Conservation (phyloP, 2,329 filamentous ascomycete genomes). For the Colletotrichum sp. region DNA sequence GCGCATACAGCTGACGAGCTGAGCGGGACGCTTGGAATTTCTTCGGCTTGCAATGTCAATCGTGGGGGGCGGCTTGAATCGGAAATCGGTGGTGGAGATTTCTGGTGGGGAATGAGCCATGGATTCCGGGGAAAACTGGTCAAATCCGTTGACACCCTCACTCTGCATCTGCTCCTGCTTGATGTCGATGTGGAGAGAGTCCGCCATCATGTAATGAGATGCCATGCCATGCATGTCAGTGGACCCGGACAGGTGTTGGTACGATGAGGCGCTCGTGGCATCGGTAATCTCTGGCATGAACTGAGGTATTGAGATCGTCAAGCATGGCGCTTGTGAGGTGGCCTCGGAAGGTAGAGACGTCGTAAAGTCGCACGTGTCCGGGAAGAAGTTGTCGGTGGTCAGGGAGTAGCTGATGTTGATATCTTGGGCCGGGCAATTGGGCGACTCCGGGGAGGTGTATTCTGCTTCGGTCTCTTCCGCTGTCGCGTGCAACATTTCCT, state of each 20-base stretch:
- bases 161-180: conserved; percentile 20
- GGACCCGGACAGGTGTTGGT: conserved; percentile 7
- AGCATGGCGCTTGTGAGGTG: background rate
- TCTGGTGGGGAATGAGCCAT: conserved; percentile 30
- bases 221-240: conserved; percentile 2
- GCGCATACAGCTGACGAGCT: conserved; percentile 51
- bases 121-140: conserved; percentile 34
- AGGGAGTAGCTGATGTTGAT: conserved; percentile 3
- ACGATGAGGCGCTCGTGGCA: conserved; percentile 9
- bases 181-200: conserved; percentile 20
- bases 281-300: conserved; percentile 5
- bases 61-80: conserved; percentile 53
- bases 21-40: conserved; percentile 52
- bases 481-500: background rate
- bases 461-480: conserved; percentile 10
- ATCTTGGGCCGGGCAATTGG: conserved; percentile 7
- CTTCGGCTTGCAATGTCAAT: conserved; percentile 61
- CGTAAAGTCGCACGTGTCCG: conserved; percentile 17
- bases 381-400: conserved; percentile 9
- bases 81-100: conserved; percentile 32
- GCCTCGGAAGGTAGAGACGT: background rate
- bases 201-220: background rate
- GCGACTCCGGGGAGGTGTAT: conserved; percentile 14
- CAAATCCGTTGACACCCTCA: conserved; percentile 21
- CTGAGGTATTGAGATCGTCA: conserved; percentile 21